Evolutionary conservation across 1,284 basidiomycete species (phyloP).

Genomic region (Hypsizygus ulmarius): DNA sequence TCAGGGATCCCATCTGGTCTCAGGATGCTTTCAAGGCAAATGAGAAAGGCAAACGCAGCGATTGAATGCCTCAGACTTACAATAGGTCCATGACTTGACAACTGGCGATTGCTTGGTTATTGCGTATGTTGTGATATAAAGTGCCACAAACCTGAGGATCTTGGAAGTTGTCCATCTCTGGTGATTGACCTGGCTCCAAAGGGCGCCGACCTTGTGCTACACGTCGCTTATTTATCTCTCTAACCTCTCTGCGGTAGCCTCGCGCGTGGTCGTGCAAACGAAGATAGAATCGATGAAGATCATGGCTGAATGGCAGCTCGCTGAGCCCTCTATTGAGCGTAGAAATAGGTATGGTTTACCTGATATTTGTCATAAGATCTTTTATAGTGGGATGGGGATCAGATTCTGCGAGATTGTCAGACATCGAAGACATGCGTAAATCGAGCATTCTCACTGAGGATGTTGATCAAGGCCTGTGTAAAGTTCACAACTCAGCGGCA

Average conservation of each 20-base stretch:
- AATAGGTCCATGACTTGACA: conserved; percentile 17
- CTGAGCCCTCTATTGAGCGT: neutral
- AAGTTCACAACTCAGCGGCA: neutral
- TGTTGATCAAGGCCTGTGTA: conserved; percentile 12
- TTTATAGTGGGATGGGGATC: conserved; percentile 16
- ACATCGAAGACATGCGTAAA: neutral
- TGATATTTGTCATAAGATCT: conserved; percentile 13
- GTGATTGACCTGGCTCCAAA: neutral
- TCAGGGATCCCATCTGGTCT: too few relatives aligned
- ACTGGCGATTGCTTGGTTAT: neutral
- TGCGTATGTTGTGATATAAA: neutral
- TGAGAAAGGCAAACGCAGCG: neutral
- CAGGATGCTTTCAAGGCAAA: neutral
- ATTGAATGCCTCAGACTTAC: conserved; percentile 7
- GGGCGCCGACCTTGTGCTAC: conserved; percentile 7
- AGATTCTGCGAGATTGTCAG: conserved; percentile 4
- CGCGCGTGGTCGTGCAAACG: conserved; percentile 11
- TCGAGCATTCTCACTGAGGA: conserved; percentile 9
- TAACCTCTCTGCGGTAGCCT: conserved; percentile 6
- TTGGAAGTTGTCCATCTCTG: conserved; percentile 22
- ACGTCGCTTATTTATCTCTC: conserved; percentile 11
- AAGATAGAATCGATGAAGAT: conserved; percentile 18
- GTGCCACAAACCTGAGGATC: conserved; percentile 17
- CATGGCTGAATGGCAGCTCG: conserved; percentile 6
- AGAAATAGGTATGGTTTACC: conserved; percentile 3